Base-by-base conservation (phyloP, 805 yeast genomes). In the Zygosaccharomyces rouxii region DNA sequence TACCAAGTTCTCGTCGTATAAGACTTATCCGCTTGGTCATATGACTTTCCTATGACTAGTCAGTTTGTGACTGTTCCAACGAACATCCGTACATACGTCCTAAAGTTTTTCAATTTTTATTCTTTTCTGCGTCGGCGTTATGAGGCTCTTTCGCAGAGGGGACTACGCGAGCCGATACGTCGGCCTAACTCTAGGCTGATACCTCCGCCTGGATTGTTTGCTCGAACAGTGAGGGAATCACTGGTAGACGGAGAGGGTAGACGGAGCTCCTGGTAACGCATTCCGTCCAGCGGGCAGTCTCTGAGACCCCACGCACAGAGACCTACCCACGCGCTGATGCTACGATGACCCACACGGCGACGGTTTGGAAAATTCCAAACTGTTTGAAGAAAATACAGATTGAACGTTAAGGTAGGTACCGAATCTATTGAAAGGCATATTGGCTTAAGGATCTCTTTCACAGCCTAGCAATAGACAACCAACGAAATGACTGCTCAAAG, bases 401-500 rank as follows among this genome's bases (percentile, higher is more conserved):
- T 19, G 33, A 28, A 28, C 25, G 18, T 19, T 14, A 10, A 23
- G 28, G 31, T 14, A 4, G 28, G 16, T 11, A 33, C 6, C 19
- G 10, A 30, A 33, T 14, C 19, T 33, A 6, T 33, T 33, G 37
- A 16, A 7, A 33, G 37, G 18, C 16, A 19, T 19, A 31, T 25
- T 41, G 44, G 35, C 18, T 30, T 26, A n/a, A 41, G 44, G 44
- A 29, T 22, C 25, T 38, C 46, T 42, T 37, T 51, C 41, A 39
- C 38, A 28, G 53, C 25, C 44, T 47, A 46, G 48, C 52, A 48
- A 57, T 50, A 56, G 55, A 51, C 47, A 55, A 49, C 55, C 53
- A 55, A 53, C 61, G 56, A 62, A 64, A 64, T 64, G 69, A 63
- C 66, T 61, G 69, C 67, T 58, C 66, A 62, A 63, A 55, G 55